These are phyloP conservation scores for Solanum bulbocastanum DNA, from an alignment of 257 asterid species.

Conservation along the genomic window DNA sequence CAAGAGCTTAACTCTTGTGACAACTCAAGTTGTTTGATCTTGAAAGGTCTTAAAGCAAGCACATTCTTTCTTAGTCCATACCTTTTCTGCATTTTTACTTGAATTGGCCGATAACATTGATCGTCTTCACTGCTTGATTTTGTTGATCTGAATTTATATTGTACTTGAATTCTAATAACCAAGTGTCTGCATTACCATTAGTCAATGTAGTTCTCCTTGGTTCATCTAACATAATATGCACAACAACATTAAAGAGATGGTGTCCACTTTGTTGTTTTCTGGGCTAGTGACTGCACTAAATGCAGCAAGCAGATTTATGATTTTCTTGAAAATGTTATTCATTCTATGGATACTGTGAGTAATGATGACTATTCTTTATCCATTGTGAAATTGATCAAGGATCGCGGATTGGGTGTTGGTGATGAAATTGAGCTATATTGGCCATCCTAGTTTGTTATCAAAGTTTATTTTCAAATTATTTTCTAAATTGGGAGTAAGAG, in stretches of 20 bases:
- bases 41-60: too few species aligned
- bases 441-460: constrained; percentile 10
- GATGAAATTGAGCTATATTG: constrained; percentile 40
- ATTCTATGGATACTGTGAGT: not conserved
- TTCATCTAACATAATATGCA: not conserved
- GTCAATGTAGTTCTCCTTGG: too few species aligned
- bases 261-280: too few species aligned
- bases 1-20: not conserved
- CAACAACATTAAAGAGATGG: not conserved
- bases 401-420: constrained; percentile 4
- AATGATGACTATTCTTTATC: constrained; percentile 13
- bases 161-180: too few species aligned
- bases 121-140: too few species aligned
- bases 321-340: too few species aligned
- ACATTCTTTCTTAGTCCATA: too few species aligned
- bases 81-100: too few species aligned
- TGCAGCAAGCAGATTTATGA: too few species aligned
- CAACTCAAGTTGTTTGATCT: not conserved
- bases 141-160: too few species aligned
- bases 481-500: not conserved
- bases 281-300: too few species aligned
- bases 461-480: not conserved
- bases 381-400: constrained; percentile 22
- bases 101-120: too few species aligned
- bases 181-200: not conserved